A percentile compares a stretch with the other conserved stretches of the same genome.
phyloP scores from a whole-genome alignment of 805 yeast species.

The Wickerhamomyces chambardii region DNA sequence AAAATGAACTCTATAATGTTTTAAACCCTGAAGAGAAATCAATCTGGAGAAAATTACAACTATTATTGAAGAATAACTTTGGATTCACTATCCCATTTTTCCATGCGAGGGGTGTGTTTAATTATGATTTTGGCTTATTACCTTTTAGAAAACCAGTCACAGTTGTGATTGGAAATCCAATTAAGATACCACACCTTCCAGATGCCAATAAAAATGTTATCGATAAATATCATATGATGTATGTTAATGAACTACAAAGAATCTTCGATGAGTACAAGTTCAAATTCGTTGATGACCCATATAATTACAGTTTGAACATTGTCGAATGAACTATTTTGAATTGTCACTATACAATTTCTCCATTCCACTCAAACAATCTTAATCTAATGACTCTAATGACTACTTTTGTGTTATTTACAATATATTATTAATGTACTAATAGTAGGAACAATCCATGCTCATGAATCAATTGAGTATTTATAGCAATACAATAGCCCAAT shows the following conservation, averaged over 20 bases:
- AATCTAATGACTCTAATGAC: no score
- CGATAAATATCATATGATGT: constrained; percentile 63
- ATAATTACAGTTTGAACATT: constrained; percentile 5
- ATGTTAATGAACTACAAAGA: constrained; percentile 51
- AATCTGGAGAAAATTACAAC: constrained; percentile 48
- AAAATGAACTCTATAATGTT: constrained; percentile 55
- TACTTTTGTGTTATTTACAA: no score
- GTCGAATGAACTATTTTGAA: constrained; percentile 8
- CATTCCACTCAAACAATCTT: no score
- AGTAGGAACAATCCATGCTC: no score
- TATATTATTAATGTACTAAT: no score
- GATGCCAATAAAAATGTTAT: constrained; percentile 40
- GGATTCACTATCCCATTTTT: constrained; percentile 90
- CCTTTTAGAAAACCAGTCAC: constrained; percentile 80
- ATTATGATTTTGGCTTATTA: constrained; percentile 83
- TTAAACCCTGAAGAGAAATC: constrained; percentile 34
- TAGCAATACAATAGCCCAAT: no score
- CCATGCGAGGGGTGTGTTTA: constrained; percentile 87
- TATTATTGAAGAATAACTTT: constrained; percentile 57
- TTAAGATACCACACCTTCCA: constrained; percentile 40
- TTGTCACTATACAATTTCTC: no score
- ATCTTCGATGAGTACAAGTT: constrained; percentile 62
- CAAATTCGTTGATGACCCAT: constrained; percentile 23
- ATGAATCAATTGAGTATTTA: no score
- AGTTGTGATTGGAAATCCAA: constrained; percentile 67